Evolutionary conservation across 345 rosid species (phyloP), one percentile per base, ranked within the genome.

Genomic region (Carallia brachiata): DNA sequence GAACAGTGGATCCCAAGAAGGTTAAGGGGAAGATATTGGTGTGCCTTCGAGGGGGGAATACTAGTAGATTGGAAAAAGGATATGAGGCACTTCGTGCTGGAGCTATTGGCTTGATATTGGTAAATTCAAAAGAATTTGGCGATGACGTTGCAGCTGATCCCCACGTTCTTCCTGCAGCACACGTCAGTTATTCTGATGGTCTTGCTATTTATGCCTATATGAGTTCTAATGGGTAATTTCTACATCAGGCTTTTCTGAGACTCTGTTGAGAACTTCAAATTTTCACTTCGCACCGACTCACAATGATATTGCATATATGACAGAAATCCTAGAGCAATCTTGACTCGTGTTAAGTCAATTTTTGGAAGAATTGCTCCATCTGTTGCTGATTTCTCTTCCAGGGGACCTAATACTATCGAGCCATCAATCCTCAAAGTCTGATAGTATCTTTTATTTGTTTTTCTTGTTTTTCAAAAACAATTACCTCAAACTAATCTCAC

Each of bases 11-110:
- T 71, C 82, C 86, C 0, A 17, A 39, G 67, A 87, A 81, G 76
- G 92, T 70, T 12, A 80, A 75, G 13, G 96, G 91, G 58, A 91
- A 88, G 83, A 86, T 89, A 58, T 32, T 89, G 75, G 71, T 81
- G 6, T 87, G 91, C 69, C 61, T 84, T 19, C 70, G 77, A 7
- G 82, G 82, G 13, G 82, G 82, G 17, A 70, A 28, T 2, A 80
- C 28, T n/a, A 66, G 48, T 18, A 77, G 86, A 75, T 65, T 61
- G 10, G 78, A 80, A 3, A 77, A 80, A 34, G 87, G 88, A 4
- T 23, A 50, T 1, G 61, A 60, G 18, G 88, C 80, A 61, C 40
- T 65, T 5, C 66, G 58, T 13, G 86, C 84, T 0, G 89, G 90
- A 0, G 91, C 87, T 0, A 82, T 70, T 1, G 90, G 90, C 57